These are phyloP conservation scores for Metarhizium anisopliae DNA, from an alignment of 2,329 filamentous ascomycete genomes.

Conservation along the genomic window DNA sequence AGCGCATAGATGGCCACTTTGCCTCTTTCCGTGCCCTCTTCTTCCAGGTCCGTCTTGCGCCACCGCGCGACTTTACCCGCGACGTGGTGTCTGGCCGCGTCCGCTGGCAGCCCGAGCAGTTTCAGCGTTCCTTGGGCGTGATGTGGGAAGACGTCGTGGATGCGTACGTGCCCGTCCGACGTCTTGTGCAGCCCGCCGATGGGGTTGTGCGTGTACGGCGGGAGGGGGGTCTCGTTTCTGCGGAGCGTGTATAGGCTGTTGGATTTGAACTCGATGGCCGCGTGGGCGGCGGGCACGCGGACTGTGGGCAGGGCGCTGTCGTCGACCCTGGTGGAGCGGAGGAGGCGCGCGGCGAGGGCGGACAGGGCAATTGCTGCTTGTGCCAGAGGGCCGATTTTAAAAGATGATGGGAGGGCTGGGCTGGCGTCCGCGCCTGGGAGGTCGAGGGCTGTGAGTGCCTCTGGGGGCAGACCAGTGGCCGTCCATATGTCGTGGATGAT, in stretches of 20 bases:
- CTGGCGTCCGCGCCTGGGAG: conserved; percentile 7
- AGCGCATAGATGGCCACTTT: conserved; percentile 38
- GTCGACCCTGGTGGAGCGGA: not conserved
- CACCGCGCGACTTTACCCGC: conserved; percentile 29
- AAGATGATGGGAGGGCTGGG: conserved; percentile 37
- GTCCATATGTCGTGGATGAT: conserved; percentile 10
- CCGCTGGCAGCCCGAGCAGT: conserved; percentile 29
- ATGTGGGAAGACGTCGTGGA: conserved; percentile 46
- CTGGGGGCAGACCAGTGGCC: not conserved
- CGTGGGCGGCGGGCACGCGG: conserved; percentile 34
- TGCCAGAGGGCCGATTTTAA: conserved; percentile 43
- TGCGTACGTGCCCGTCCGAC: conserved; percentile 40
- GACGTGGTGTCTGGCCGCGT: conserved; percentile 20
- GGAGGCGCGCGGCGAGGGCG: conserved; percentile 37
- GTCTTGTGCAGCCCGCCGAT: conserved; percentile 44
- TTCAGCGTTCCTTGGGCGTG: conserved; percentile 34
- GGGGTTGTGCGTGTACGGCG: conserved; percentile 6
- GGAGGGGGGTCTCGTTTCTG: not conserved
- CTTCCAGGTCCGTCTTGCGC: conserved; percentile 39
- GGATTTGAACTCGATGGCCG: conserved; percentile 43
- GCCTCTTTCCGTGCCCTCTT: conserved; percentile 24
- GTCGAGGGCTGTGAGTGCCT: conserved; percentile 2
- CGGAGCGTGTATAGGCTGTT: conserved; percentile 37
- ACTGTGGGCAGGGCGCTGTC: conserved; percentile 19
- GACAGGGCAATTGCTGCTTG: conserved; percentile 43